Evolutionary conservation across 352 stramenopile genomes (phyloP).

Genomic region (Pythium periplocum): DNA sequence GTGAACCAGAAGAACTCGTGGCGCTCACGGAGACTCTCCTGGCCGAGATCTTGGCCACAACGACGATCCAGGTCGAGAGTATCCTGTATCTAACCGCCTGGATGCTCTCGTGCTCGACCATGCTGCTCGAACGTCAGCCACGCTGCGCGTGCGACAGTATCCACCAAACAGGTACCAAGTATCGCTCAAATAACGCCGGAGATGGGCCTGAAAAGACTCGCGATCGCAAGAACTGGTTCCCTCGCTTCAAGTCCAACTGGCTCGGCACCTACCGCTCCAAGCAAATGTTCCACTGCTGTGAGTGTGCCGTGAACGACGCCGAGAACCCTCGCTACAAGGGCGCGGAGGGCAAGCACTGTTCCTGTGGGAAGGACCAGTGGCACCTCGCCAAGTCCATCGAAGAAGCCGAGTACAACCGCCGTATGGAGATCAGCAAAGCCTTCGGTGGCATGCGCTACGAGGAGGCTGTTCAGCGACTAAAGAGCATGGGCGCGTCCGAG

Average conservation of each 20-base stretch:
- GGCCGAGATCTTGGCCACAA: too few species aligned
- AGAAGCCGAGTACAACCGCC: slow-evolving; percentile 78
- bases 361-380: slow-evolving; percentile 78
- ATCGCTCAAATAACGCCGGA: slow-evolving; percentile 70
- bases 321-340: slow-evolving; percentile 60
- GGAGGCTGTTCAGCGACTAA: slow-evolving; percentile 60
- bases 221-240: slow-evolving; percentile 85
- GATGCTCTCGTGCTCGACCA: too few species aligned
- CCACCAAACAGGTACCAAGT: slow-evolving; percentile 53
- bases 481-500: slow-evolving; percentile 53
- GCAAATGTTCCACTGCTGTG: slow-evolving; percentile 83
- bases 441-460: slow-evolving; percentile 80
- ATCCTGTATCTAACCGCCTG: too few species aligned
- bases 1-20: too few species aligned
- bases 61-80: too few species aligned
- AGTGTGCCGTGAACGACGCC: slow-evolving; percentile 58
- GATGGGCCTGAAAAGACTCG: slow-evolving; percentile 82
- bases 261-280: slow-evolving; percentile 83
- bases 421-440: slow-evolving; percentile 80
- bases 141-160: slow-evolving; percentile 23
- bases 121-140: too few species aligned
- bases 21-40: too few species aligned
- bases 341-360: slow-evolving; percentile 76
- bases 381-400: slow-evolving; percentile 78
- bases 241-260: slow-evolving; percentile 86